Conservation (phyloP, 345 rosid species). For the Luvunga scandens region DNA sequence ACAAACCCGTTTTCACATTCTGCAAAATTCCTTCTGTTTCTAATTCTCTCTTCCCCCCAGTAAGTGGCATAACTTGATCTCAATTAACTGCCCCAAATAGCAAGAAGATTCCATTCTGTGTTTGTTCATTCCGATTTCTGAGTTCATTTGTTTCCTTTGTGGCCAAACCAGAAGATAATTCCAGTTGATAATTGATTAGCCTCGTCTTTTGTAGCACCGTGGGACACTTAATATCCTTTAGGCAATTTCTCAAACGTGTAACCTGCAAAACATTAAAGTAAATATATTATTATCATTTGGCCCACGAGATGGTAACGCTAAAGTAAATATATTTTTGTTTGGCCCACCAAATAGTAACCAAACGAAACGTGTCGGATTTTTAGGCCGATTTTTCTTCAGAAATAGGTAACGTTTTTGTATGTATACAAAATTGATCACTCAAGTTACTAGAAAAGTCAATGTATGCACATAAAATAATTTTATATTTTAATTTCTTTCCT, state of each 20-base stretch:
- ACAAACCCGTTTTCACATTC: neutral
- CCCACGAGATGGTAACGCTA: no score
- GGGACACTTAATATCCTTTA: neutral
- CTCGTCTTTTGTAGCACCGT: neutral
- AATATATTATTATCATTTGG: neutral
- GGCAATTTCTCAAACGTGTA: neutral
- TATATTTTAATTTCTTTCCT: no score
- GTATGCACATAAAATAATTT: neutral
- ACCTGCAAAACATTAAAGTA: neutral
- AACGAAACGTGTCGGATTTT: neutral
- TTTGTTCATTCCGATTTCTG: neutral
- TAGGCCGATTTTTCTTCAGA: no score
- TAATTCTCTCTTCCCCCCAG: neutral
- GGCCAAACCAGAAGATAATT: neutral
- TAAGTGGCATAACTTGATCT: no score
- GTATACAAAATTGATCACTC: neutral
- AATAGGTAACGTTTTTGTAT: neutral
- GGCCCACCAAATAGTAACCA: neutral
- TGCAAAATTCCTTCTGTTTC: neutral
- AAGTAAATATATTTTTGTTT: neutral
- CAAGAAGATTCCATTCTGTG: neutral
- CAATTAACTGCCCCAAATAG: neutral
- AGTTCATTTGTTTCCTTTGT: neutral
- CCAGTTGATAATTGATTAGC: neutral
- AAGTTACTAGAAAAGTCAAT: neutral